Conservation (phyloP, 1,284 basidiomycete species). For the Rhodotorula sp. region DNA sequence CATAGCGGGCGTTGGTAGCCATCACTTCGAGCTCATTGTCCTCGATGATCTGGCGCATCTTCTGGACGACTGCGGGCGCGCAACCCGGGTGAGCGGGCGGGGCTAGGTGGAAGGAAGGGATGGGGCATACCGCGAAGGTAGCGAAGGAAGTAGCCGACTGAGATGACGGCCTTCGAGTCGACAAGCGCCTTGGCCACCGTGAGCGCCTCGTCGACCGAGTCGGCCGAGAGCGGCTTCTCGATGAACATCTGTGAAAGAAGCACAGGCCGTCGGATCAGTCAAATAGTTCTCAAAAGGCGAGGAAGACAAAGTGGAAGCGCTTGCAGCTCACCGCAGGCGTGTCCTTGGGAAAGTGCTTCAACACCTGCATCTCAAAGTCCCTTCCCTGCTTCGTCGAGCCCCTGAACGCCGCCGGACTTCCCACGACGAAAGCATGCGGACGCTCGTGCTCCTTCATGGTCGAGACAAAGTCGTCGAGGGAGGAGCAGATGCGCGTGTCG, state of each 20-base stretch:
- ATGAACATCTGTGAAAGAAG: constrained; percentile 40
- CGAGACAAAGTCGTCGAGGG: constrained; percentile 77
- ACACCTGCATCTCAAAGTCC: constrained; percentile 85
- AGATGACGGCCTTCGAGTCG: constrained; percentile 74
- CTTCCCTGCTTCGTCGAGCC: constrained; percentile 73
- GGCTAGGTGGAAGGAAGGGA: not conserved
- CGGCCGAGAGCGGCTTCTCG: constrained; percentile 46
- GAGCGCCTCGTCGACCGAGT: constrained; percentile 38
- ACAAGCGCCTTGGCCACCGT: constrained; percentile 89
- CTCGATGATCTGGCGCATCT: constrained; percentile 95
- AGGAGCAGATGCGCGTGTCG: constrained; percentile 82
- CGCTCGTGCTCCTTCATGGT: constrained; percentile 58
- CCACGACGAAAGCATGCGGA: constrained; percentile 78
- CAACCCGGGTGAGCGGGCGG: constrained; percentile 7
- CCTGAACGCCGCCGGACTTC: constrained; percentile 90
- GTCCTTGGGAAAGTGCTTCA: constrained; percentile 73
- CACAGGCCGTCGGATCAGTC: not conserved
- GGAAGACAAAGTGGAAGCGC: no score
- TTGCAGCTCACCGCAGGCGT: constrained; percentile 30
- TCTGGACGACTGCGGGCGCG: constrained; percentile 68
- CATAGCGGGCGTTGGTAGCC: constrained; percentile 93
- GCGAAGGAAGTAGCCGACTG: constrained; percentile 87
- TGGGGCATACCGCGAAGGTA: constrained; percentile 64
- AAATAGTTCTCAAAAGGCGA: rapidly evolving
- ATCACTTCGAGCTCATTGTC: constrained; percentile 96